Evolutionary conservation across 2,329 filamentous ascomycete genomes (phyloP), one percentile per base, ranked within the genome.

Genomic region (Colletotrichum somersetense): DNA sequence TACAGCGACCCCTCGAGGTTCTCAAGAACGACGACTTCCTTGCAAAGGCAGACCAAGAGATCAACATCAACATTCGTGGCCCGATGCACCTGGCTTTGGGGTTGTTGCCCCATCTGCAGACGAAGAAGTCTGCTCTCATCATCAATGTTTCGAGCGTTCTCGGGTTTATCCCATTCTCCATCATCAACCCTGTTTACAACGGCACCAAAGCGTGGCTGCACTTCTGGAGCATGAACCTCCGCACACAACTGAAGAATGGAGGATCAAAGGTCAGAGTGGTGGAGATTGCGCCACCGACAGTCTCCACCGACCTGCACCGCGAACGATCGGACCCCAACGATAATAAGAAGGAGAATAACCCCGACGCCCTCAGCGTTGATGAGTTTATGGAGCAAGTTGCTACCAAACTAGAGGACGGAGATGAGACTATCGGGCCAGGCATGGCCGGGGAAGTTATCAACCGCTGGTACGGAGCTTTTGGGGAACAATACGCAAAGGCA

Each of bases 151-250:
- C 85, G 0, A 88, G 84, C 8, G 81, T 87, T 0, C 81, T 90
- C 0, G 89, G 85, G 4, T 89, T 84, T 72, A 78, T 86, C 0
- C 88, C 89, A 0, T 84, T 85, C 68, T 83, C 80, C 3, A 79
- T 89, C 68, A 83, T 89, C 73, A 90, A 89, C 74, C 88, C 87
- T 0, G 85, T 89, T 1, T 91, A 90, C 78, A 89, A 89, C 75
- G 88, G 85, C 3, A 89, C 87, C 2, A 91, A 91, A 75, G 86
- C 87, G 0, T 90, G 84, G 85, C 48, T 89, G 50, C 87, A 89
- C 75, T 89, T 85, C 77, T 89, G 85, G 83, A 85, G 80, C 35
- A 85, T 89, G 83, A 88, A 86, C 56, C 75, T 91, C 33, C 81
- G 88, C 6, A 83, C 84, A 1, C 88, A 90, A 76, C 78, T 90